Evolutionary conservation across 352 stramenopile genomes (phyloP).

Genomic region (Phytophthora kernoviae): DNA sequence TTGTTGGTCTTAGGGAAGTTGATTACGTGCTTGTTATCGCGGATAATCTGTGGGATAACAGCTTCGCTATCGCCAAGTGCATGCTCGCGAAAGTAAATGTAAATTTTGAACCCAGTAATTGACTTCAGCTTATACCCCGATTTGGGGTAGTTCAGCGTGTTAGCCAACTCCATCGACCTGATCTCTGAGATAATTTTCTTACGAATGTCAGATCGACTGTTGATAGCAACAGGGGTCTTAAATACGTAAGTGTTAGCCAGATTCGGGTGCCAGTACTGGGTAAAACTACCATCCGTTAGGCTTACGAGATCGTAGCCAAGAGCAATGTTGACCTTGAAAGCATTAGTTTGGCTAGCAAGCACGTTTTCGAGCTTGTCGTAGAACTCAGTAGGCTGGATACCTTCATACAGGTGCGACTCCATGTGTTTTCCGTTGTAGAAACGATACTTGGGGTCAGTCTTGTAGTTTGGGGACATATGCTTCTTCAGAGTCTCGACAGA

Average conservation of each 20-base stretch:
- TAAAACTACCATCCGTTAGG: neutral
- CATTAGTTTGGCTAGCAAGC: conserved; percentile 6
- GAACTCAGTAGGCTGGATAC: neutral
- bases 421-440: conserved; percentile 8
- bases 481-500: conserved; percentile 1
- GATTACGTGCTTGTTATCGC: too few species aligned
- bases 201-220: neutral
- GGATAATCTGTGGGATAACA: too few species aligned
- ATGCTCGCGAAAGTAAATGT: too few species aligned
- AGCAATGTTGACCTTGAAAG: conserved; percentile 18
- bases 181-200: too few species aligned
- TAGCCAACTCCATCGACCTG: too few species aligned
- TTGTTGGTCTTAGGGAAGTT: too few species aligned
- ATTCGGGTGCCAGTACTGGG: conserved; percentile 4
- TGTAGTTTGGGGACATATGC: conserved; percentile 4
- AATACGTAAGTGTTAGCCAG: conserved; percentile 9
- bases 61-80: too few species aligned
- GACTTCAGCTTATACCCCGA: too few species aligned
- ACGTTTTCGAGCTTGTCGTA: conserved; percentile 11
- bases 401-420: neutral
- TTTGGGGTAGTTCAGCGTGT: too few species aligned
- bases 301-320: conserved; percentile 18
- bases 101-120: too few species aligned
- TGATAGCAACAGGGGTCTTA: conserved; percentile 10
- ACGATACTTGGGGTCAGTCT: conserved; percentile 1